A percentile compares a stretch with the other conserved stretches of the same genome.
Evolutionary conservation across 2,329 filamentous ascomycete genomes (phyloP).

Genomic region (Monosporascus sp.): DNA sequence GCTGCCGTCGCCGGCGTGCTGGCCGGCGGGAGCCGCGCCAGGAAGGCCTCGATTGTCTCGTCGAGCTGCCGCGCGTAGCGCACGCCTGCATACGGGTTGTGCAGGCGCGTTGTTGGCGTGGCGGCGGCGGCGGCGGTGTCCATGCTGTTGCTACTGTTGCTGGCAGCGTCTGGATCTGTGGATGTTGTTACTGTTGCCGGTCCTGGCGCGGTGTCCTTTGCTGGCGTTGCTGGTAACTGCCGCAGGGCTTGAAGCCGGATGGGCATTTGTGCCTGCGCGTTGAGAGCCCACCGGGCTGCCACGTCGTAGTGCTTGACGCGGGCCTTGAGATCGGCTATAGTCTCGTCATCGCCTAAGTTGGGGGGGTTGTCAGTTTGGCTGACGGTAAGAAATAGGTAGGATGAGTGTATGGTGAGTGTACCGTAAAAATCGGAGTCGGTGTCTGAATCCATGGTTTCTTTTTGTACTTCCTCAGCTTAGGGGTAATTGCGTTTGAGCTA

Average conservation of each 20-base stretch:
- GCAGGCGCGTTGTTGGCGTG: slow-evolving; percentile 28
- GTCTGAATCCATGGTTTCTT: background rate
- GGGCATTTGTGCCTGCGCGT: background rate
- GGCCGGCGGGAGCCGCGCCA: slow-evolving; percentile 62
- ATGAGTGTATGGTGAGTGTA: background rate
- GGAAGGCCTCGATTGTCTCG: slow-evolving; percentile 61
- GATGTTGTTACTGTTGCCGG: too few species aligned
- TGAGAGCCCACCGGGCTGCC: background rate
- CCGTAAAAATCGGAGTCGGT: slow-evolving; percentile 1
- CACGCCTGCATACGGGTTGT: slow-evolving; percentile 56
- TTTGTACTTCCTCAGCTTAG: background rate
- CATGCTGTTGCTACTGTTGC: too few species aligned
- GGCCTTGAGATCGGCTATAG: background rate
- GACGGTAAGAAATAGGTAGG: background rate
- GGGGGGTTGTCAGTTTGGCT: background rate
- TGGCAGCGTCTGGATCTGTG: too few species aligned
- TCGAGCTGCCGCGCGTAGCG: slow-evolving; percentile 55
- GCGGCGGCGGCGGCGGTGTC: background rate
- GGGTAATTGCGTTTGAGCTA: too few species aligned
- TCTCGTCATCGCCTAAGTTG: background rate
- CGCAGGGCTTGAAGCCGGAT: background rate
- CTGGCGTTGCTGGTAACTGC: slow-evolving; percentile 2
- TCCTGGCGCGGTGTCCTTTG: too few species aligned
- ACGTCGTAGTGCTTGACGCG: background rate
- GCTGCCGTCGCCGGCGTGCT: slow-evolving; percentile 44